Evolutionary conservation across 2,329 filamentous ascomycete genomes (phyloP), one percentile per base, ranked within the genome.

Genomic region (Macrophomina tecta): DNA sequence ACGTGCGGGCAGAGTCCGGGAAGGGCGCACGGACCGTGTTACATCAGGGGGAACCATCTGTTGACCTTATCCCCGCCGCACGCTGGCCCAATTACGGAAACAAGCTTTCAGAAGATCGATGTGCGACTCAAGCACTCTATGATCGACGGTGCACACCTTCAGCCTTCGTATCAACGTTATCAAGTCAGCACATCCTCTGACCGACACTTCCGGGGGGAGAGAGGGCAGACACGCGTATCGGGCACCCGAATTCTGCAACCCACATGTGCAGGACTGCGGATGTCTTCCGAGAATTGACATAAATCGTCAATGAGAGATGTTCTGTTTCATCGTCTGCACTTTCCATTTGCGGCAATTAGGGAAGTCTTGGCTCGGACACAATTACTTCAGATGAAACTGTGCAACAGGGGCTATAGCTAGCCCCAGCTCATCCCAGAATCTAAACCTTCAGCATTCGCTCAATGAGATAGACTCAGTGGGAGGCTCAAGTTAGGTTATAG

Each of bases 91-190:
- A 9, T 45, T 58, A 45, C 45, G 55, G 55, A 58, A 58, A 45
- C 55, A 58, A 18, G 55, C 34, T 58, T 45, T 11, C 23, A 58
- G 55, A 58, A 45, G 55, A 58, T 45, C 55, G 38, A 58, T n/a
- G 55, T 58, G 38, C 34, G 52, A 38, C 32, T 5, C 18, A 8
- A 8, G n/a, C 34, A 23, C 11, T 34, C 52, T 8, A 18, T 40
- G 52, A 55, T 55, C 52, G 52, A 34, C 52, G 23, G 23, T 23
- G 9, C n/a, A 55, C 34, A 34, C 9, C 52, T 55, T 55, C n/a
- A n/a, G 23, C 32, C 32, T 36, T 38, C 52, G 52, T 55, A 38
- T 38, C 32, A 34, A 55, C 7, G 51, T n/a, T 23, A 55, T 55
- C 52, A 23, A 23, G 23, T 2, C 23, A 23, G 32, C 14, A 45